These are phyloP conservation scores for Aureobasidium pullulans DNA, from an alignment of 2,329 filamentous ascomycete species.

Conservation along the genomic window DNA sequence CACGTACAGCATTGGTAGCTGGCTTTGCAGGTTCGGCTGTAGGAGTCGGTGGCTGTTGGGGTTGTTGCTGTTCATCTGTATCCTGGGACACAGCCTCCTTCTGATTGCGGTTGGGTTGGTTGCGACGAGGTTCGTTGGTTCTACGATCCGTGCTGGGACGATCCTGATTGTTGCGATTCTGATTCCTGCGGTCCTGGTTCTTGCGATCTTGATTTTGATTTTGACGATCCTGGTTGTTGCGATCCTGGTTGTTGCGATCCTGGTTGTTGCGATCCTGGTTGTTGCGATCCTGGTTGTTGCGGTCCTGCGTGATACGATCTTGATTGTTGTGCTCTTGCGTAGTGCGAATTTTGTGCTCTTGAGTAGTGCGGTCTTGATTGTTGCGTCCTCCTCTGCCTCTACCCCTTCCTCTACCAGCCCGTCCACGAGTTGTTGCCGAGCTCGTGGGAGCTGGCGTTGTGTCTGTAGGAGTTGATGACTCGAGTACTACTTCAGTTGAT, in stretches of 20 bases:
- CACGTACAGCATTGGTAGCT: conserved; percentile 23
- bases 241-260: not conserved
- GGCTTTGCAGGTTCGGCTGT: conserved; percentile 20
- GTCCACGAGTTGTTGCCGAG: not conserved
- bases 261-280: too few relatives aligned
- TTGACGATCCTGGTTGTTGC: not conserved
- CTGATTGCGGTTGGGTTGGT: not conserved
- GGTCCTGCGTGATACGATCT: not conserved
- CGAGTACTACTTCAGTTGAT: not conserved
- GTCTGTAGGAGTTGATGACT: conserved; percentile 8
- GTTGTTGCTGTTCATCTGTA: conserved; percentile 10
- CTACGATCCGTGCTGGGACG: not conserved
- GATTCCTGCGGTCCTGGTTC: not conserved
- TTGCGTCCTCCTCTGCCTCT: conserved; percentile 15
- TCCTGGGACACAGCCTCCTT: not conserved
- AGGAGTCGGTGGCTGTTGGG: conserved; percentile 12
- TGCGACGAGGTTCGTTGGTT: conserved; percentile 12
- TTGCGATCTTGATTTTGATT: not conserved
- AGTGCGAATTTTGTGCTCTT: not conserved
- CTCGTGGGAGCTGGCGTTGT: conserved; percentile 15
- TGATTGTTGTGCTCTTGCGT: too few relatives aligned
- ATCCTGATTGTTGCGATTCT: not conserved
- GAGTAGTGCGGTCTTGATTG: not conserved
- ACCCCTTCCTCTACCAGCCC: conserved; percentile 2
- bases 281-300: conserved; percentile 5